Percentiles rank a stretch among this genome's conserved stretches.
Conservation (phyloP, 2,329 filamentous ascomycete species). For the Trichoderma afroharzianum region DNA sequence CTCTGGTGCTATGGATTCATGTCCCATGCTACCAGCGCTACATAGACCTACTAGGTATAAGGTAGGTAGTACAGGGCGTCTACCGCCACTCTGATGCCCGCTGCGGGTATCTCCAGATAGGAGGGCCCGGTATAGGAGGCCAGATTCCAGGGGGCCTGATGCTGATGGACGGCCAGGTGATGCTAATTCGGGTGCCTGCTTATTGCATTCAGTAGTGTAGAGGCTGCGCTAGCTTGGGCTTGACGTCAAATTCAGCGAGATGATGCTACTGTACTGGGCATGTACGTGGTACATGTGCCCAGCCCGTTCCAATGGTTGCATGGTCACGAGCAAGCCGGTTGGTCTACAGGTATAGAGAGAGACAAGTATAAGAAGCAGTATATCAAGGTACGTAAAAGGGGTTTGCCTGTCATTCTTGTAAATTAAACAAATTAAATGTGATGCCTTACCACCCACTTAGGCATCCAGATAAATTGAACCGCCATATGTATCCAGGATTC, state of each 20-base stretch:
- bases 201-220: neutral
- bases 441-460: neutral
- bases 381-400: neutral
- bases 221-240: neutral
- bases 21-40: neutral
- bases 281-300: neutral
- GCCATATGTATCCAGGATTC: neutral
- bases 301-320: neutral
- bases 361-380: neutral
- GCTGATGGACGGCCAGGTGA: neutral
- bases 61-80: constrained; percentile 1
- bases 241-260: neutral
- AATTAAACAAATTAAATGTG: neutral
- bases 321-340: neutral
- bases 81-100: constrained; percentile 9
- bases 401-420: neutral
- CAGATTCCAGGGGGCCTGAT: neutral
- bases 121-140: neutral
- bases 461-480: neutral
- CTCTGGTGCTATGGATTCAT: neutral
- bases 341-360: neutral
- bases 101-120: neutral
- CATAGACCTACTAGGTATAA: too few relatives aligned
- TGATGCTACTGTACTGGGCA: neutral
- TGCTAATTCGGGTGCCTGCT: constrained; percentile 11